These are phyloP conservation scores for Galeopsis tetrahit DNA, from an alignment of 257 asterid species.

Conservation along the genomic window DNA sequence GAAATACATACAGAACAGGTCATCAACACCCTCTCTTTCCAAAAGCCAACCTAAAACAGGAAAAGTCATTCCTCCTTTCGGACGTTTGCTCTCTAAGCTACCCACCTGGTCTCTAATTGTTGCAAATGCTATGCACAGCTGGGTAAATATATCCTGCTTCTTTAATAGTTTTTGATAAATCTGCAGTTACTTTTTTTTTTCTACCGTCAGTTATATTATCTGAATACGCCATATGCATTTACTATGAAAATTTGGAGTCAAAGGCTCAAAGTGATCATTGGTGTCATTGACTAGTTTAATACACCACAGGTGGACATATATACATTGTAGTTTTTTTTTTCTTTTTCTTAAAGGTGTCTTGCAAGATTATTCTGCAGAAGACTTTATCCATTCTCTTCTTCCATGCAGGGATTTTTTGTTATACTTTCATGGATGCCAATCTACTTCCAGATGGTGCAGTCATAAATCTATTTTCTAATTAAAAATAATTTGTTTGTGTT, in stretches of 20 bases:
- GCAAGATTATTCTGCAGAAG: slow-evolving; percentile 20
- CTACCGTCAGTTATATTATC: slow-evolving; percentile 5
- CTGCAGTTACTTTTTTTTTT: neutral
- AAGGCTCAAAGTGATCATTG: slow-evolving; percentile 23
- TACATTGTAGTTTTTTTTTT: neutral
- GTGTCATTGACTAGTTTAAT: slow-evolving; percentile 8
- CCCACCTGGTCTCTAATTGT: slow-evolving; percentile 95
- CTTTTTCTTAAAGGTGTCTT: slow-evolving; percentile 4
- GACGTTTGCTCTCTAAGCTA: slow-evolving; percentile 80
- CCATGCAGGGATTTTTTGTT: slow-evolving; percentile 88
- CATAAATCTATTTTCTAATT: slow-evolving; percentile 2
- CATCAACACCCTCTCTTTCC: slow-evolving; percentile 41
- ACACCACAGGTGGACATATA: neutral
- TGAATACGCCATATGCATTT: slow-evolving; percentile 21
- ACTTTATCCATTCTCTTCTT: slow-evolving; percentile 31
- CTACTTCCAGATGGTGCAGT: slow-evolving; percentile 82
- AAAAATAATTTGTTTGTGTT: slow-evolving; percentile 12
- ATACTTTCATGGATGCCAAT: slow-evolving; percentile 99
- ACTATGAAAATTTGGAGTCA: slow-evolving; percentile 4
- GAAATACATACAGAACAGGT: slow-evolving; percentile 68
- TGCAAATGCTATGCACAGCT: slow-evolving; percentile 99
- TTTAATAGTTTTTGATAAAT: slow-evolving; percentile 21
- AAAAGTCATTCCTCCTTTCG: slow-evolving; percentile 79
- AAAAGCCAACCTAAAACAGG: slow-evolving; percentile 48
- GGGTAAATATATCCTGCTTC: slow-evolving; percentile 62